Base-by-base conservation (phyloP, 495 filamentous ascomycete genomes). In the Lichenothelia convexa region DNA sequence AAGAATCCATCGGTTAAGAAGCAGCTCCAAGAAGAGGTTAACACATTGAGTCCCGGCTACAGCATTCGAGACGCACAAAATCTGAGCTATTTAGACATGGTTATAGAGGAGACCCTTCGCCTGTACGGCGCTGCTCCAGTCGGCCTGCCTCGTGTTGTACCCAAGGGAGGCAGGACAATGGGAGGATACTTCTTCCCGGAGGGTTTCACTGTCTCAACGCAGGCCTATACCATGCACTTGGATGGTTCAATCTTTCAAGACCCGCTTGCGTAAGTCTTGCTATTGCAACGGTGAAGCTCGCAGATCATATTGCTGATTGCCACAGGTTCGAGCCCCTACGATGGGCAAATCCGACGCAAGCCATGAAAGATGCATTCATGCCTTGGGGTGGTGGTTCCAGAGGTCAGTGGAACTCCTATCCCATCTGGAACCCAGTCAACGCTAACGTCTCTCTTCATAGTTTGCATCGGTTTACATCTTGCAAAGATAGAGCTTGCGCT, bases 341-440 rank as follows among this genome's bases (percentile, higher is more conserved):
- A 17, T 66, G 62, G 62, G 53, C 47, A 4, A 44, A 46, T 0
- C 55, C 60, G 0, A 65, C 63, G 0, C 59, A 58, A 30, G 59
- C 45, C 9, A 70, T 71, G 63, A 70, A 66, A 37, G 57, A 69
- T 23, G 54, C 58, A 4, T 68, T 63, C 11, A 45, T 70, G 36
- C 55, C 67, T 0, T 75, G 68, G 44, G 67, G 70, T 1, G 66
- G 54, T 13, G 70, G 68, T 5, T 55, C 50, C 17, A 54, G 62
- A 22, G 50, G 58, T 57, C 36, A 42, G 51, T 54, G n/a, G n/a
- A n/a, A n/a, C 3, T 21, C 21, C 27, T n/a, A 1, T 34, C 2
- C 12, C 29, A 26, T 38, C 11, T 1, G 13, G 2, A n/a, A 2
- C 8, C 12, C 11, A 1, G 21, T 20, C 6, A n/a, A 0, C 9